Conservation (phyloP, 208 protist genomes). For the Leishmania aethiopica region DNA sequence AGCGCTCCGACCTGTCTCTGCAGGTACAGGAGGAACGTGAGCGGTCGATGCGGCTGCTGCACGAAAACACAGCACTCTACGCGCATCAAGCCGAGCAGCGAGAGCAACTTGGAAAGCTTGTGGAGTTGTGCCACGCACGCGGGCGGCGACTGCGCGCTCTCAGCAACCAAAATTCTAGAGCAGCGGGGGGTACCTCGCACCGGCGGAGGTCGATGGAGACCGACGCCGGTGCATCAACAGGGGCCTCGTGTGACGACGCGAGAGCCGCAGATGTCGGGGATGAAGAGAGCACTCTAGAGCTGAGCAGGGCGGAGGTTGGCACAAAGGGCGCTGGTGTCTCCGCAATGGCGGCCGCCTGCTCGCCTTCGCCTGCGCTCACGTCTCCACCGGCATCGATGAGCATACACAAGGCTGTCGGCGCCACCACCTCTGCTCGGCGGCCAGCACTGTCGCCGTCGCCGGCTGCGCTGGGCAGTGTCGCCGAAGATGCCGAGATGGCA, state of each 20-base stretch:
- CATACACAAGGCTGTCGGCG: slow-evolving; percentile 1
- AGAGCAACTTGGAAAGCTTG: slow-evolving; percentile 39
- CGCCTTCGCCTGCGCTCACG: neutral
- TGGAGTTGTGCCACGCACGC: slow-evolving; percentile 36
- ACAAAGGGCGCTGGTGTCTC: neutral
- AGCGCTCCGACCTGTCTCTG: slow-evolving; percentile 39
- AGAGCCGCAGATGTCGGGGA: neutral
- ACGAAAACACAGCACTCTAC: slow-evolving; percentile 68
- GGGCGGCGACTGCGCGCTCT: slow-evolving; percentile 26
- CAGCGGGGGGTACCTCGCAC: neutral
- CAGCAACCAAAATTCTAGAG: neutral
- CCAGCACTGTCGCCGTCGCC: neutral
- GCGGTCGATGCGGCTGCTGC: slow-evolving; percentile 53
- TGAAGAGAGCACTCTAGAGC: slow-evolving; percentile 1
- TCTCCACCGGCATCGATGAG: neutral
- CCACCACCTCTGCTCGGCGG: neutral
- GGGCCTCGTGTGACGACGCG: neutral
- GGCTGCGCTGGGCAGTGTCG: slow-evolving; percentile 10
- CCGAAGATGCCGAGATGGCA: slow-evolving; percentile 21
- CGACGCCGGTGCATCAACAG: neutral
- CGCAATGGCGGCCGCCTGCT: neutral
- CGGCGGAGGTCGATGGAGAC: neutral
- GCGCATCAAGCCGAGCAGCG: slow-evolving; percentile 43
- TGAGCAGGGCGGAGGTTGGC: neutral
- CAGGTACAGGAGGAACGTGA: slow-evolving; percentile 77